phyloP scores from a whole-genome alignment of 768 basidiomycete species.

The Trametes punicea region DNA sequence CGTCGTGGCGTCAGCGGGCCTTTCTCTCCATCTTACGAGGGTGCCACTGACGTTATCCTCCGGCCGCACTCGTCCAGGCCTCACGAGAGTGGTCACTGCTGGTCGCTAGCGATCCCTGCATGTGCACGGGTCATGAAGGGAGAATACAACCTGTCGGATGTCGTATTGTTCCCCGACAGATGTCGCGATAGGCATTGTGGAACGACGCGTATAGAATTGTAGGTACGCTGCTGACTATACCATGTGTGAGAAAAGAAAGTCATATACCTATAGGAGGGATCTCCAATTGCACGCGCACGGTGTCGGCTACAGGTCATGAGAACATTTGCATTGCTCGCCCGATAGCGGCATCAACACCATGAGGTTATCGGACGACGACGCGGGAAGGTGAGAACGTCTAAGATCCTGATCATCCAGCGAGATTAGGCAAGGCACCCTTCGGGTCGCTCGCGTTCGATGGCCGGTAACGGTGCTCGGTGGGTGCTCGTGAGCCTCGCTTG shows the following conservation, averaged over 20 bases:
- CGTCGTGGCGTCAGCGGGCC: constrained; percentile 15
- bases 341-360: constrained; percentile 13
- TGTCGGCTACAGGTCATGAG: constrained; percentile 1
- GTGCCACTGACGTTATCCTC: constrained; percentile 15
- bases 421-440: constrained; percentile 10
- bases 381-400: constrained; percentile 3
- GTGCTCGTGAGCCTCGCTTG: background rate
- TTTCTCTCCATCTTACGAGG: background rate
- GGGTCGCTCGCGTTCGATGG: background rate
- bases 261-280: constrained; percentile 7
- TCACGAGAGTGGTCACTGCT: background rate
- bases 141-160: too few relatives aligned
- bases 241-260: background rate
- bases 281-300: background rate
- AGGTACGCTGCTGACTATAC: background rate
- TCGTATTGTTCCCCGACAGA: too few relatives aligned
- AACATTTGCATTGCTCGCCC: background rate
- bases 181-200: too few relatives aligned
- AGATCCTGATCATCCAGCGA: constrained; percentile 1
- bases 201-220: too few relatives aligned
- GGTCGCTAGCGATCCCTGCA: background rate
- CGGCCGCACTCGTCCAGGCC: too few relatives aligned
- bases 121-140: too few relatives aligned
- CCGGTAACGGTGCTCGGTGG: background rate
- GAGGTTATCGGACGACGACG: constrained; percentile 18